phyloP scores from a whole-genome alignment of 2,329 filamentous ascomycete species.

The Venturia effusa region DNA sequence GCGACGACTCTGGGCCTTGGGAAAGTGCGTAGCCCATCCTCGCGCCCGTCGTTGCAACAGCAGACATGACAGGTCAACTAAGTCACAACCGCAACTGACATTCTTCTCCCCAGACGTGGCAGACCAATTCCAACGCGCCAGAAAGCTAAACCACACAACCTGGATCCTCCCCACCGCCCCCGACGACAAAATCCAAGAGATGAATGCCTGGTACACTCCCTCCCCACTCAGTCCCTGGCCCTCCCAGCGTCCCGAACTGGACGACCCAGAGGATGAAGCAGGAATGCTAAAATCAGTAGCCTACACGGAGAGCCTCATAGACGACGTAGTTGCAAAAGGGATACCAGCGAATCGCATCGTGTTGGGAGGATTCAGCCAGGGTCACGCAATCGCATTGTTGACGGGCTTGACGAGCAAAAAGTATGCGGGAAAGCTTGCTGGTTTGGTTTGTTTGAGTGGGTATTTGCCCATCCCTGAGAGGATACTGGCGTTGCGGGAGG shows the following conservation, averaged over 20 bases:
- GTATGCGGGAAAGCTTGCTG: conserved; percentile 60
- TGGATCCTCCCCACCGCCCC: conserved; percentile 42
- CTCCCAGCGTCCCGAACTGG: conserved; percentile 30
- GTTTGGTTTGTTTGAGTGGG: conserved; percentile 73
- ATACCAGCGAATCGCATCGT: conserved; percentile 77
- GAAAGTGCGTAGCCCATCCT: conserved; percentile 25
- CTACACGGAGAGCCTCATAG: conserved; percentile 70
- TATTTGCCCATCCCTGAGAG: conserved; percentile 66
- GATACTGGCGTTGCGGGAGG: conserved; percentile 36
- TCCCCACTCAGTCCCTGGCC: conserved; percentile 29
- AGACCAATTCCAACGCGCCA: conserved; percentile 36
- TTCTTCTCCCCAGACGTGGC: conserved; percentile 26
- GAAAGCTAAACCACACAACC: conserved; percentile 37
- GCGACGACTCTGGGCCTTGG: conserved; percentile 35
- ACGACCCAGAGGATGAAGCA: conserved; percentile 35
- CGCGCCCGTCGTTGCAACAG: too few species aligned
- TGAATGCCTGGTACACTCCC: conserved; percentile 38
- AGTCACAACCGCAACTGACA: background rate
- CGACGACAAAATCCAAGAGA: conserved; percentile 34
- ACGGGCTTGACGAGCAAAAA: conserved; percentile 55
- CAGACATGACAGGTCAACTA: too few species aligned
- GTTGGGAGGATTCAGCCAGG: conserved; percentile 78
- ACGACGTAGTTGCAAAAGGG: conserved; percentile 67
- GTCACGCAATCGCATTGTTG: conserved; percentile 77
- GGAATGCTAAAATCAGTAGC: conserved; percentile 64